Conservation (phyloP, 306 rosid species). For the Gillenia trifoliata region DNA sequence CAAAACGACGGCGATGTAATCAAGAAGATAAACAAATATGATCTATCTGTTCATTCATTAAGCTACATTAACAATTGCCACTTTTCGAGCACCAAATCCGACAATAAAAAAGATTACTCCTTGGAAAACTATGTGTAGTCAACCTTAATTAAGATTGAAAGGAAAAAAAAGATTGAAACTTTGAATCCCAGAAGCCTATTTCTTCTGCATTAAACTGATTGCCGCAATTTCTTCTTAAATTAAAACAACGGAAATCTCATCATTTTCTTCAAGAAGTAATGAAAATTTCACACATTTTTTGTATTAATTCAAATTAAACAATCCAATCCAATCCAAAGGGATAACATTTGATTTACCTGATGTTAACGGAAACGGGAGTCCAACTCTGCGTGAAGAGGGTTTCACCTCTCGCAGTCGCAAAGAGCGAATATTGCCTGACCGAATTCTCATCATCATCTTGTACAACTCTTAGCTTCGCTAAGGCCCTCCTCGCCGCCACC, state of each 20-base stretch:
- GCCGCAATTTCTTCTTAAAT: not conserved
- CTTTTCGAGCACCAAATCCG: not conserved
- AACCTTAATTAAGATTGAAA: not conserved
- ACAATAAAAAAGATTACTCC: not conserved
- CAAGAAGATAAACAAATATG: not conserved
- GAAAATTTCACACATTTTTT: not conserved
- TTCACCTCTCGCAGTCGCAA: slow-evolving; percentile 51
- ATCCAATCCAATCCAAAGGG: not conserved
- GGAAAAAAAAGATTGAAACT: not conserved
- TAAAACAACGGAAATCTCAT: not conserved
- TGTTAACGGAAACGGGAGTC: slow-evolving; percentile 46
- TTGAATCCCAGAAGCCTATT: not conserved
- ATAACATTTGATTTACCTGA: slow-evolving; percentile 41
- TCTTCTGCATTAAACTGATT: not conserved
- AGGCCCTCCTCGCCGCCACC: slow-evolving; percentile 53
- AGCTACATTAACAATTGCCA: not conserved
- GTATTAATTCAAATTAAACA: not conserved
- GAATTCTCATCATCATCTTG: slow-evolving; percentile 40
- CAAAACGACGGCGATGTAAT: not conserved
- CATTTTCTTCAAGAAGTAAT: not conserved
- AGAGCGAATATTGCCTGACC: slow-evolving; percentile 48
- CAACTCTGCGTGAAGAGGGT: slow-evolving; percentile 80
- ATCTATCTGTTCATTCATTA: not conserved
- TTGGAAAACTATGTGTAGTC: too few relatives aligned
- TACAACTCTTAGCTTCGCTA: slow-evolving; percentile 56